A percentile compares a stretch with the other conserved stretches of the same genome.
Evolutionary conservation across 2,329 filamentous ascomycete genomes (phyloP).

Genomic region (Penicillium sclerotiorum): DNA sequence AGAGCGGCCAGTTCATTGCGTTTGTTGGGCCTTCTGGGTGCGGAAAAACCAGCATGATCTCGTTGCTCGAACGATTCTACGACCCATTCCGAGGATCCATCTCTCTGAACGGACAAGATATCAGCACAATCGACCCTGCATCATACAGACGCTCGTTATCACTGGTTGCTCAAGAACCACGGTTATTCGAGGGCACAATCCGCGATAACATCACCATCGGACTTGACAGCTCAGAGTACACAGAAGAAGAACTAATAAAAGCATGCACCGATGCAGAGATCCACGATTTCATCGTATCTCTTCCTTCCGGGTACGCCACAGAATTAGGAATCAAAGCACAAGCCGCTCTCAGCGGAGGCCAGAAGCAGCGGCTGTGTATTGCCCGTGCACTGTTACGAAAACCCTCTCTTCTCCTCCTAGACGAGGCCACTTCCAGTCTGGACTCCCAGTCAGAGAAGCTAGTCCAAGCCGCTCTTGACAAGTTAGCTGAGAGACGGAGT

Average conservation of each 20-base stretch:
- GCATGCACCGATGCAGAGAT: constrained; percentile 49
- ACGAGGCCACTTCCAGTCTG: constrained; percentile 62
- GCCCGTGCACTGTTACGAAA: constrained; percentile 58
- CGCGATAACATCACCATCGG: constrained; percentile 54
- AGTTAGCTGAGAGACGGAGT: constrained; percentile 56
- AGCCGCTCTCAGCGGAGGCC: constrained; percentile 56
- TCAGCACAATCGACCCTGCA: constrained; percentile 29
- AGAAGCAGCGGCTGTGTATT: constrained; percentile 59
- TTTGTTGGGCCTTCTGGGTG: constrained; percentile 61
- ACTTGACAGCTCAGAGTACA: constrained; percentile 35
- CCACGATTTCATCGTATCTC: constrained; percentile 49
- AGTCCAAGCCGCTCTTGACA: constrained; percentile 69
- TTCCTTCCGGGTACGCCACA: constrained; percentile 56
- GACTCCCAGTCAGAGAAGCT: constrained; percentile 68
- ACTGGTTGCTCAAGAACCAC: constrained; percentile 48
- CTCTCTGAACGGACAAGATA: constrained; percentile 34
- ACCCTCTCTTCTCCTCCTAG: constrained; percentile 45
- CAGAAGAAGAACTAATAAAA: constrained; percentile 47
- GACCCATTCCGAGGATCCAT: constrained; percentile 45
- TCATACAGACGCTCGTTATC: constrained; percentile 38
- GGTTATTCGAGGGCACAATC: constrained; percentile 49
- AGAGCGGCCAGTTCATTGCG: constrained; percentile 49
- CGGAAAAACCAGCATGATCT: constrained; percentile 69
- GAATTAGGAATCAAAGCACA: constrained; percentile 52
- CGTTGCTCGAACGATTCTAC: constrained; percentile 58